A percentile compares a stretch with the other conserved stretches of the same genome.
Evolutionary conservation across 1,284 basidiomycete genomes (phyloP).

Genomic region (Ceratobasidium sp.): DNA sequence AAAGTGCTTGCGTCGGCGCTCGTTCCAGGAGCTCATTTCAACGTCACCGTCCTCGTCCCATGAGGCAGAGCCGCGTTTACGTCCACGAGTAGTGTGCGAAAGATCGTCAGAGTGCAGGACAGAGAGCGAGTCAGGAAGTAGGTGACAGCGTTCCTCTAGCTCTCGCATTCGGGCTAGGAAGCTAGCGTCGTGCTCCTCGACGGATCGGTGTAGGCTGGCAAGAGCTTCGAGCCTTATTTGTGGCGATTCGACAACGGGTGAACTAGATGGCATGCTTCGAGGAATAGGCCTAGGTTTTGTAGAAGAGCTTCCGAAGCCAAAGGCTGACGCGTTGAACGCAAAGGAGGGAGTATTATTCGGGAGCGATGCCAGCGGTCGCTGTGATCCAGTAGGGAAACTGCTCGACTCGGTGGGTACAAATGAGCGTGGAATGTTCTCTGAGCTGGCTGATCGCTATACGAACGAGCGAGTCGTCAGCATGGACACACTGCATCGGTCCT

Average conservation of each 20-base stretch:
- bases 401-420: background rate
- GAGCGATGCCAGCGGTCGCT: background rate
- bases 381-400: constrained; percentile 1
- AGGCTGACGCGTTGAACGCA: constrained; percentile 21
- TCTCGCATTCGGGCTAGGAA: constrained; percentile 38
- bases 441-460: constrained; percentile 5
- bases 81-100: constrained; percentile 18
- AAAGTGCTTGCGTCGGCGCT: constrained; percentile 20
- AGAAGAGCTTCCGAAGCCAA: constrained; percentile 22
- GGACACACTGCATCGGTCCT: background rate
- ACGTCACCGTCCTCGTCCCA: constrained; percentile 32
- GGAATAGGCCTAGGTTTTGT: constrained; percentile 5
- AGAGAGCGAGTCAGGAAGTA: constrained; percentile 31
- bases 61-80: constrained; percentile 31
- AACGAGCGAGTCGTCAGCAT: background rate
- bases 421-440: background rate
- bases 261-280: background rate
- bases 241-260: background rate
- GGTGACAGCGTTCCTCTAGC: constrained; percentile 32
- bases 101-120: constrained; percentile 15
- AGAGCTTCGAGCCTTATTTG: constrained; percentile 15
- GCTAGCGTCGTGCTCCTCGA: constrained; percentile 33
- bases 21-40: constrained; percentile 34
- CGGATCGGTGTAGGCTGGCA: constrained; percentile 21
- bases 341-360: constrained; percentile 4